Evolutionary conservation across 768 basidiomycete species (phyloP).

Genomic region (Lentinula detonsa): DNA sequence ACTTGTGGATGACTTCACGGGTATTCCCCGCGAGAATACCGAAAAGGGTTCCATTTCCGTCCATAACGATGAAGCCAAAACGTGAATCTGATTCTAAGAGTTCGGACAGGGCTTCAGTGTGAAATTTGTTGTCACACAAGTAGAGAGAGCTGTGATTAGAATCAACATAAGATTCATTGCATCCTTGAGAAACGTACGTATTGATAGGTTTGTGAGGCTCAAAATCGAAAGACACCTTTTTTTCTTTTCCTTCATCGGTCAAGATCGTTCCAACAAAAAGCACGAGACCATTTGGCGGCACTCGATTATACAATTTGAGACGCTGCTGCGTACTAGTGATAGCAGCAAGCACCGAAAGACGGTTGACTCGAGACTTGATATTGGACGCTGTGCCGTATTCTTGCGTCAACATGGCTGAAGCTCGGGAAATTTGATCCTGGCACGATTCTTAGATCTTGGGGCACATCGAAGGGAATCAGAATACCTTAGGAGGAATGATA

Average conservation of each 20-base stretch:
- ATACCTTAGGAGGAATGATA: slow-evolving; percentile 90
- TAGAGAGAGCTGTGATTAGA: slow-evolving; percentile 72
- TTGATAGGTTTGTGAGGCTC: slow-evolving; percentile 99
- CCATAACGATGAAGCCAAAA: slow-evolving; percentile 99
- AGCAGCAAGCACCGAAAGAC: slow-evolving; percentile 94
- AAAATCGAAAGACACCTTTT: slow-evolving; percentile 98
- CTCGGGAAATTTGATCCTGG: slow-evolving; percentile 91
- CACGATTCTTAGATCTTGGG: not conserved
- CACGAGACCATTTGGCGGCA: slow-evolving; percentile 94
- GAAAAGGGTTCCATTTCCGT: slow-evolving; percentile 95
- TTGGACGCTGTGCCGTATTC: slow-evolving; percentile 99
- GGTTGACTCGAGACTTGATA: slow-evolving; percentile 98
- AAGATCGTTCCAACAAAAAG: slow-evolving; percentile 97
- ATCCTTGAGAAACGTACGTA: slow-evolving; percentile 56
- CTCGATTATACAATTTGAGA: slow-evolving; percentile 93
- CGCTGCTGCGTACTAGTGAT: slow-evolving; percentile 98
- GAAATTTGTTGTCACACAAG: slow-evolving; percentile 99
- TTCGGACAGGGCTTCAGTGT: slow-evolving; percentile 95
- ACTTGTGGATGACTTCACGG: slow-evolving; percentile 95
- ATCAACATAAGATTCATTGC: not conserved
- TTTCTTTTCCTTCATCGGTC: slow-evolving; percentile 98
- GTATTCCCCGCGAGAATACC: slow-evolving; percentile 96
- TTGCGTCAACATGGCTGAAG: slow-evolving; percentile 93
- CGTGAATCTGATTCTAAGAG: slow-evolving; percentile 95
- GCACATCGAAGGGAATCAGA: slow-evolving; percentile 14